Percentiles rank a stretch among this genome's conserved stretches.
Conservation (phyloP, 129 eudicot genomes). For the Rutidosis leptorrhynchoides region DNA sequence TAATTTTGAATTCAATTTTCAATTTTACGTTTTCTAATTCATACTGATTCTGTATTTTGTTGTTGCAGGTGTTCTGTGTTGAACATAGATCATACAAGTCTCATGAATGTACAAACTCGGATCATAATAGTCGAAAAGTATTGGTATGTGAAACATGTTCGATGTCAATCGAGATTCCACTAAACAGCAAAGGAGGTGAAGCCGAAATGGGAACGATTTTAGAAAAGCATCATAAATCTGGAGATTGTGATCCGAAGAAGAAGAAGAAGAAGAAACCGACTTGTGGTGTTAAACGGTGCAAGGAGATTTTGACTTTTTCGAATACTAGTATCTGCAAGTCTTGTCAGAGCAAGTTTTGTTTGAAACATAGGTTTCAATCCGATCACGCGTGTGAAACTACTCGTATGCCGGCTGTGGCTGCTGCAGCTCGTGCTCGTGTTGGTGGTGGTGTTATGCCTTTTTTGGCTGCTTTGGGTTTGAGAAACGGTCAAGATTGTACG, state of each 20-base stretch:
- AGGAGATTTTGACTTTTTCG: slow-evolving; percentile 70
- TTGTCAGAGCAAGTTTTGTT: slow-evolving; percentile 62
- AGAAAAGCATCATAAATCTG: slow-evolving; percentile 55
- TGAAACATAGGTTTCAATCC: slow-evolving; percentile 76
- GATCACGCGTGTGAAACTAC: slow-evolving; percentile 56
- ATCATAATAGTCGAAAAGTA: slow-evolving; percentile 70
- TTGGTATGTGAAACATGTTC: slow-evolving; percentile 76
- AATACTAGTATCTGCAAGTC: slow-evolving; percentile 65
- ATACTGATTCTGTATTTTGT: neutral
- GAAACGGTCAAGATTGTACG: slow-evolving; percentile 60
- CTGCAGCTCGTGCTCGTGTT: slow-evolving; percentile 19
- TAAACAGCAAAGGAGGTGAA: slow-evolving; percentile 35
- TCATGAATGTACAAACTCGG: slow-evolving; percentile 71
- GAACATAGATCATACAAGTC: slow-evolving; percentile 78
- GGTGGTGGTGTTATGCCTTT: slow-evolving; percentile 38
- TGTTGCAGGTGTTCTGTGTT: slow-evolving; percentile 65
- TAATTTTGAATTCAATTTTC: neutral
- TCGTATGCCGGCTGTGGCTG: slow-evolving; percentile 10
- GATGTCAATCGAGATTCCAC: slow-evolving; percentile 69
- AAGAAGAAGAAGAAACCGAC: slow-evolving; percentile 79
- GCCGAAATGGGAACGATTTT: slow-evolving; percentile 49
- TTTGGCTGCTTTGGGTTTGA: slow-evolving; percentile 61
- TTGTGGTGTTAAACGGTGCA: slow-evolving; percentile 72
- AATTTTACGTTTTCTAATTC: too few species aligned
- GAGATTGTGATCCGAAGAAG: slow-evolving; percentile 78